Percentiles rank a stretch among this genome's conserved stretches.
Evolutionary conservation across 139 green algal genomes (phyloP).

Genomic region (Nannochloris sp.): DNA sequence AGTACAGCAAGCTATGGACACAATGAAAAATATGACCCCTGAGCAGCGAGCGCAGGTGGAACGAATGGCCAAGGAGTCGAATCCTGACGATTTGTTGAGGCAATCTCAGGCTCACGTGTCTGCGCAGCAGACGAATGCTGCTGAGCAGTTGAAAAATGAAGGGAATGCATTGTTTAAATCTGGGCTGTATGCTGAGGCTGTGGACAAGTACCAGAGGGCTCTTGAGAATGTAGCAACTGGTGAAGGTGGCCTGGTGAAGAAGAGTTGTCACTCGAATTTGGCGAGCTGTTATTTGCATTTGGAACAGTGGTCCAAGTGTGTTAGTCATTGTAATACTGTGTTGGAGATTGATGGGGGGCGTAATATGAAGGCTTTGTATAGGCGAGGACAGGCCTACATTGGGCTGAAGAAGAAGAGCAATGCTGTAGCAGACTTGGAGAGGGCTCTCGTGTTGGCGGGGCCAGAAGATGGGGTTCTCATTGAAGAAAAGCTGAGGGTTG

Average conservation of each 20-base stretch:
- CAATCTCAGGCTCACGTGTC: neutral
- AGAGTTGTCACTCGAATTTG: constrained; percentile 32
- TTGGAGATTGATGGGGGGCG: constrained; percentile 12
- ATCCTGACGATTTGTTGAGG: constrained; percentile 1
- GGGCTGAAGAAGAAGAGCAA: neutral
- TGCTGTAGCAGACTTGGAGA: constrained; percentile 21
- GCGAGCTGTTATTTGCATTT: constrained; percentile 28
- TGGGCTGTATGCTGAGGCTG: constrained; percentile 14
- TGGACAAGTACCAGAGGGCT: constrained; percentile 27
- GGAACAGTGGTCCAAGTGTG: constrained; percentile 9
- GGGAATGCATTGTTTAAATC: constrained; percentile 27
- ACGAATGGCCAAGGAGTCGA: constrained; percentile 2
- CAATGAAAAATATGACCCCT: constrained; percentile 7
- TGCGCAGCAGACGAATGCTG: constrained; percentile 4
- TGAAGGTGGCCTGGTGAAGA: constrained; percentile 6
- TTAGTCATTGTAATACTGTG: constrained; percentile 13
- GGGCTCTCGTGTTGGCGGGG: constrained; percentile 16
- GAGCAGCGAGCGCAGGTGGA: constrained; percentile 12
- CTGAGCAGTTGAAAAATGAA: constrained; percentile 21
- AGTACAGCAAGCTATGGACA: constrained; percentile 27
- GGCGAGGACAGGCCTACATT: constrained; percentile 15
- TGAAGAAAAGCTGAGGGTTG: constrained; percentile 19
- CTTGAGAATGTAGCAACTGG: constrained; percentile 9
- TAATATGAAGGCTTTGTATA: constrained; percentile 41
- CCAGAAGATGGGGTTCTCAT: constrained; percentile 17